Base-by-base conservation (phyloP, 2,329 filamentous ascomycete species). In the Sclerotinia borealis region DNA sequence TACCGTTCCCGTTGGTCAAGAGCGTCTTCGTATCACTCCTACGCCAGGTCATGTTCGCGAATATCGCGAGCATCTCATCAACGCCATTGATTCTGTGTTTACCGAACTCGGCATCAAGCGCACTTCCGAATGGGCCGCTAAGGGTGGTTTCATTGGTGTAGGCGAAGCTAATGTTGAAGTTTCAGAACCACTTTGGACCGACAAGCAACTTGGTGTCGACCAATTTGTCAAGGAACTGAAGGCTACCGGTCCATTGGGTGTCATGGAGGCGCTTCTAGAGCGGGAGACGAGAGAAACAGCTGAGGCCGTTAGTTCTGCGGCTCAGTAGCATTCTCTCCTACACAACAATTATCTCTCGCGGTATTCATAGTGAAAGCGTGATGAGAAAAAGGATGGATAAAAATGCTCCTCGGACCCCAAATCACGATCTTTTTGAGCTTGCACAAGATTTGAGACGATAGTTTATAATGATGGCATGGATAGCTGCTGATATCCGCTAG, bases 1-100 rank as follows among this genome's bases (percentile, higher is more conserved):
- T 2, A 99, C 95, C 59, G 95, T 99, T 3, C 95, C 95, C 2
- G 92, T 96, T 8, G 95, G 95, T n/a, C 93, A 99, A 80, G 95
- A 99, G 78, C 88, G 95, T 64, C 88, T 99, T 63, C 90, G 95
- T 69, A 92, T 99, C 76, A 99, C 95, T 1, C 95, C 95, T 0
- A 99, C 95, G 1, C 95, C 95, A 0, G 95, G 95, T 49, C 95
- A 99, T 76, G 86, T 85, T 62, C 89, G 89, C 77, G 85, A 91
- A 70, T 92, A 90, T 78, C 91, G 92, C 66, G 89, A 96, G 68
- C 86, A 96, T 72, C 87, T 99, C 5, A 87, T 97, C 34, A 78
- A 86, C 65, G 92, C 93, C 6, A 79, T 99, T 39, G 91, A 96
- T 71, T 84, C 85, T 70, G 93, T 99, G 65, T 99, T 93, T 93